Evolutionary conservation across 1,139 yeast genomes (phyloP).

Genomic region (Candida sojae): DNA sequence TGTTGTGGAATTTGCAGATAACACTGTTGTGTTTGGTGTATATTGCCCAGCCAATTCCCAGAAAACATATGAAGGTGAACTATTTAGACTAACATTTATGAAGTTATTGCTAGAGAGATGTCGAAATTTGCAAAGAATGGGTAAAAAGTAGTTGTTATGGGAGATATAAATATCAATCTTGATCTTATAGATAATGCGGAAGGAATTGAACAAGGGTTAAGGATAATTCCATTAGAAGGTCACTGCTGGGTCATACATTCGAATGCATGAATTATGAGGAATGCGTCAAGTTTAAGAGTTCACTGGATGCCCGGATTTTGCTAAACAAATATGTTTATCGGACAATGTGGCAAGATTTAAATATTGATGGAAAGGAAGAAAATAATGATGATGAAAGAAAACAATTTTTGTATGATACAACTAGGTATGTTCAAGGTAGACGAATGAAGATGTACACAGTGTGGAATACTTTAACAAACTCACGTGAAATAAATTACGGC

Average conservation of each 20-base stretch:
- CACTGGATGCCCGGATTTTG: constrained; percentile 43
- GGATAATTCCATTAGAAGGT: constrained; percentile 20
- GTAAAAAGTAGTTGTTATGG: constrained; percentile 78
- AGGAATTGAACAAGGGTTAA: constrained; percentile 47
- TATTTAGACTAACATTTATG: constrained; percentile 59
- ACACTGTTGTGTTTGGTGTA: constrained; percentile 67
- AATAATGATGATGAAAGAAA: not conserved
- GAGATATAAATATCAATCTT: constrained; percentile 82
- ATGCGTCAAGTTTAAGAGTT: constrained; percentile 43
- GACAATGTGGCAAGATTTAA: constrained; percentile 14
- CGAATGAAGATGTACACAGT: constrained; percentile 78
- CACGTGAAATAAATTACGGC: constrained; percentile 85
- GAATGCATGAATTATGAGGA: constrained; percentile 42
- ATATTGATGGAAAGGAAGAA: constrained; percentile 1
- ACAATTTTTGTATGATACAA: constrained; percentile 60
- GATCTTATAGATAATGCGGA: constrained; percentile 87
- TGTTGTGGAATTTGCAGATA: constrained; percentile 66
- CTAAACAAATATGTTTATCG: constrained; percentile 40
- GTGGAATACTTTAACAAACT: constrained; percentile 81
- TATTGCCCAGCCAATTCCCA: constrained; percentile 93
- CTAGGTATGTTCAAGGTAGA: constrained; percentile 58
- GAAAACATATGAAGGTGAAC: constrained; percentile 69
- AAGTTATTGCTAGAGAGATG: constrained; percentile 61
- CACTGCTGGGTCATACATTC: constrained; percentile 31
- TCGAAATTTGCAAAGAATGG: constrained; percentile 47